Base-by-base conservation (phyloP, 768 basidiomycete genomes). In the Termitomyces sp. region DNA sequence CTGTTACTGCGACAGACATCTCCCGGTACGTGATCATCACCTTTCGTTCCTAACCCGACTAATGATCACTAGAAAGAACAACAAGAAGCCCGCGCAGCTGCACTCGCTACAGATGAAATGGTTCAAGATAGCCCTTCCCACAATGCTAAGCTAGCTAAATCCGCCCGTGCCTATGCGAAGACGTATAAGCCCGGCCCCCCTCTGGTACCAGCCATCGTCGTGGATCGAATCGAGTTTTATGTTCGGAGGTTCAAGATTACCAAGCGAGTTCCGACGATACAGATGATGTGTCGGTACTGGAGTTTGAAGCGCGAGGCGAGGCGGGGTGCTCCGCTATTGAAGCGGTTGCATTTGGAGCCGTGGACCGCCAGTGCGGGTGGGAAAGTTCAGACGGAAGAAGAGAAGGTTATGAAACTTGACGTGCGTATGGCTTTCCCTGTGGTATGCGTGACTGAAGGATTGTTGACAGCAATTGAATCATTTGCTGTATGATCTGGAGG, bases 221-320 rank as follows among this genome's bases (percentile, higher is more conserved):
- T 93, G n/a, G 81, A 88, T 6, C 83, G 87, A 9, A 87, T 99
- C 52, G 59, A 86, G 24, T 78, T 82, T 53, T 98, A 98, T 65
- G 85, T 91, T 37, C 69, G 70, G 37, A 86, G 85, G 63, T 77
- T 96, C 42, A 77, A 70, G 33, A 75, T 97, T 4, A 77, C 89
- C 60, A 93, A 91, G 70, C 93, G 90, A 67, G 65, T 73, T 3
- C 88, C 91, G 45, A 91, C 95, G 55, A 73, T 98, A 13, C 81
- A 85, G 48, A 72, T 85, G 65, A 78, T 95, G 33, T 95, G 91
- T 66, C 83, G 86, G 67, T 99, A 98, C 67, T 99, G 97, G 97
- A 98, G 97, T 72, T 71, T 99, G 71, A 98, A 99, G 74, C 79
- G 97, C 4, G 96, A 98, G 69, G 93, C 86, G 1, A 82, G 97